A percentile compares a stretch with the other conserved stretches of the same genome.
Conservation (phyloP, 352 stramenopile species). For the Globisporangium cystogenes region DNA sequence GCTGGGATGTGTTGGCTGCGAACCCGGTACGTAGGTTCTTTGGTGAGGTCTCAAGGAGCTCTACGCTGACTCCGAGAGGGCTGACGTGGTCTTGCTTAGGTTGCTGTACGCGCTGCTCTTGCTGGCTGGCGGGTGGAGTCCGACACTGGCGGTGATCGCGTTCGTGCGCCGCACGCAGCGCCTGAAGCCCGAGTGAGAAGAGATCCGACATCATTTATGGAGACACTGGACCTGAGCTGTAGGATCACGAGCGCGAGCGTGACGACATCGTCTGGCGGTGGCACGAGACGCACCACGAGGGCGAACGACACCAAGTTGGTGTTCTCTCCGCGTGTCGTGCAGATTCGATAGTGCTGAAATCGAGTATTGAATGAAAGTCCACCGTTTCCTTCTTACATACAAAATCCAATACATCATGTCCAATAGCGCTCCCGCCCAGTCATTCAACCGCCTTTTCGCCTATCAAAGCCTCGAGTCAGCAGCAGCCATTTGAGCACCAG, state of each 20-base stretch:
- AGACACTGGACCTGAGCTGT: too few relatives aligned
- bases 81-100: neutral
- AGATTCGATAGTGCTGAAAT: neutral
- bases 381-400: neutral
- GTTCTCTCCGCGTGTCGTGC: too few relatives aligned
- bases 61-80: neutral
- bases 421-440: neutral
- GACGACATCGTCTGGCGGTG: neutral
- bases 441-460: neutral
- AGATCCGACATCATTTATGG: neutral
- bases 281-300: neutral
- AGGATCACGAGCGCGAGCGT: neutral
- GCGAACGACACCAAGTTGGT: neutral
- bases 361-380: neutral
- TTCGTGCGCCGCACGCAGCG: neutral
- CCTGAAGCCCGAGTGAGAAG: neutral
- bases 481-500: neutral
- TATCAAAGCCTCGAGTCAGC: neutral
- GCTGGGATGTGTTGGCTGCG: constrained; percentile 44
- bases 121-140: neutral
- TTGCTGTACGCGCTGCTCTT: neutral
- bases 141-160: neutral
- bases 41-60: neutral
- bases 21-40: constrained; percentile 41
- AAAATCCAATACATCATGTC: neutral